These are phyloP conservation scores for Agarophyton chilense DNA, from an alignment of 23 red algal genomes.

Conservation along the genomic window DNA sequence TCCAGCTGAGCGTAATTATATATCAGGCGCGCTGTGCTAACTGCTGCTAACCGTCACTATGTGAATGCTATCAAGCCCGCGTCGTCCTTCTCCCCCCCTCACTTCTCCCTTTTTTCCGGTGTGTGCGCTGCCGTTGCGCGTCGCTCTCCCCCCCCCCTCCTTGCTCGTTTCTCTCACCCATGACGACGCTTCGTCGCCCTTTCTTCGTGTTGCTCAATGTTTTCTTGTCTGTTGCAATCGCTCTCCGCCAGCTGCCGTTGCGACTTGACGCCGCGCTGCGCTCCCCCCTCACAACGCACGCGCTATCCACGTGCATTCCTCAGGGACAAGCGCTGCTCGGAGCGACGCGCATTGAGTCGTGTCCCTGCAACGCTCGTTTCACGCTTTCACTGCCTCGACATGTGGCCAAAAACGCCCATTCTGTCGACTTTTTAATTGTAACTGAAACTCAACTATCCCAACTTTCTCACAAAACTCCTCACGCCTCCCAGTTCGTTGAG, in stretches of 20 bases:
- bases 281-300: not conserved
- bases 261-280: not conserved
- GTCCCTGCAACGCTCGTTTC: slow-evolving; percentile 2
- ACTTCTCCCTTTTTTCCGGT: no score
- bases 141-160: no score
- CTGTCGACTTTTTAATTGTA: slow-evolving; percentile 19
- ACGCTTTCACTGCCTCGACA: not conserved
- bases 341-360: not conserved
- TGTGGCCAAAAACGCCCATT: not conserved
- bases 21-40: no score
- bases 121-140: no score
- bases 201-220: not conserved
- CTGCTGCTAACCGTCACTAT: no score
- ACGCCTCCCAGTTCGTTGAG: not conserved
- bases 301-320: not conserved
- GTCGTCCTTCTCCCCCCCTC: no score
- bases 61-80: no score
- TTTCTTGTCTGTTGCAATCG: not conserved
- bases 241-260: not conserved
- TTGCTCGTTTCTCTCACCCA: no score
- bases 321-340: not conserved
- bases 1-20: no score
- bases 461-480: not conserved
- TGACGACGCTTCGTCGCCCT: not conserved
- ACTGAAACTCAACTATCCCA: not conserved